Evolutionary conservation across 2,329 filamentous ascomycete genomes (phyloP), one percentile per base, ranked within the genome.

Genomic region (Hypoxylon sp.): DNA sequence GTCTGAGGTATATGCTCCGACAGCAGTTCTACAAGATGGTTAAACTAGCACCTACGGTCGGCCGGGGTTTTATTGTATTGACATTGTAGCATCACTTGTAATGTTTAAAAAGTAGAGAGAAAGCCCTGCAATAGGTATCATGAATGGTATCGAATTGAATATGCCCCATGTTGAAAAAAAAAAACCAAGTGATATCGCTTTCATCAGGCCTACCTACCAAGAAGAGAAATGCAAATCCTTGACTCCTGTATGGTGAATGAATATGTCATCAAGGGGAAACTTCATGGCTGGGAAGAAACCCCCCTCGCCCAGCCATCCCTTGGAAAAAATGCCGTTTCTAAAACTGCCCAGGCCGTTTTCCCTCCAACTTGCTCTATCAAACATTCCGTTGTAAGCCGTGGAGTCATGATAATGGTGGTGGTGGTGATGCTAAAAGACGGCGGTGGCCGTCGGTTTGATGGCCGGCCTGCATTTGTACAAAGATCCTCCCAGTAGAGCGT

Each of bases 161-260:
- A 61, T 63, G 61, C 66, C 66, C 35, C 63, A 61, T 51, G 49
- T 49, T 33, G 25, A 44, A 44, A 40, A 40, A 44, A 40, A 40
- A 66, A 62, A 69, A 70, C 48, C 49, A 56, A 71, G 61, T 67
- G 54, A 64, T 66, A 63, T 69, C 69, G 64, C 66, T 62, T 30
- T 61, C 63, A 54, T 60, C 53, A 64, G 59, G 56, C 51, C 57
- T 37, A 51, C 64, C 37, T 49, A 50, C 61, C 56, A 42, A 60
- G 22, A 56, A 60, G 61, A 46, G 25, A 64, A 55, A 62, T 64
- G 56, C 57, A 60, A 64, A 66, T 44, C 66, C 66, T 37, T 17
- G 37, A 71, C 69, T 67, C 69, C 69, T 63, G 37, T 65, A 67
- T 66, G 40, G 54, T 27, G 58, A 54, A 51, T 46, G 48, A 57